These are phyloP conservation scores for Podila epigama DNA, from an alignment of 192 early-diverging fungal genomes.

Conservation along the genomic window DNA sequence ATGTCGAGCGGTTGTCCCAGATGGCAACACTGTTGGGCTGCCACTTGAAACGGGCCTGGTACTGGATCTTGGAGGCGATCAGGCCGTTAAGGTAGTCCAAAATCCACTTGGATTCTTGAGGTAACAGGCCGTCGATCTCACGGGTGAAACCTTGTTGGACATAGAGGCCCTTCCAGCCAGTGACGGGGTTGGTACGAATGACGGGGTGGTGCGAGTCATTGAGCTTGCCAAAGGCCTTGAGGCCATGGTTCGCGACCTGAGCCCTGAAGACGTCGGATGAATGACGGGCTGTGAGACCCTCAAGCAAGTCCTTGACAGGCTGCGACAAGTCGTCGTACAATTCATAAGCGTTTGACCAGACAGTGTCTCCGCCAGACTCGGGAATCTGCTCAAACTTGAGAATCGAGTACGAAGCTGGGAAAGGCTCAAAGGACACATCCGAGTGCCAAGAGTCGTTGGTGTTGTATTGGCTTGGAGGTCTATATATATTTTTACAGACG, in stretches of 20 bases:
- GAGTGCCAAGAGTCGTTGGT: conserved; percentile 35
- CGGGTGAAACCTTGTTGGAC: conserved; percentile 12
- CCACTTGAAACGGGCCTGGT: conserved; percentile 58
- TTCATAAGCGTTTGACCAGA: conserved; percentile 53
- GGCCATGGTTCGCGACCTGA: conserved; percentile 9
- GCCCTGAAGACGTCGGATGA: conserved; percentile 25
- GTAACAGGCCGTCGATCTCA: conserved; percentile 46
- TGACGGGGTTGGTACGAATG: conserved; percentile 61
- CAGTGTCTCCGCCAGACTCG: conserved; percentile 49
- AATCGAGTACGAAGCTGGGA: conserved; percentile 44
- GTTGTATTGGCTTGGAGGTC: not conserved
- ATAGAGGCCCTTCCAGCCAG: conserved; percentile 59
- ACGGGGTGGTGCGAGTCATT: conserved; percentile 56
- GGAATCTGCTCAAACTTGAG: conserved; percentile 48
- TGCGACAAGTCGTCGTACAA: conserved; percentile 49
- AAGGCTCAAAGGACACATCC: conserved; percentile 45
- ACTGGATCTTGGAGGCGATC: conserved; percentile 48
- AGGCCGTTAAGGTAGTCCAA: conserved; percentile 45
- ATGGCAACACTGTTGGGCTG: conserved; percentile 52
- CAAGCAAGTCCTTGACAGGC: conserved; percentile 27
- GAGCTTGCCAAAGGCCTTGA: conserved; percentile 41
- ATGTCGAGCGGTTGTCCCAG: conserved; percentile 56
- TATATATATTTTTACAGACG: not conserved
- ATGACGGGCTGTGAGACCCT: conserved; percentile 36
- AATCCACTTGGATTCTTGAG: conserved; percentile 50